Base-by-base conservation (phyloP, 257 asterid species). In the Rauvolfia tetraphylla region DNA sequence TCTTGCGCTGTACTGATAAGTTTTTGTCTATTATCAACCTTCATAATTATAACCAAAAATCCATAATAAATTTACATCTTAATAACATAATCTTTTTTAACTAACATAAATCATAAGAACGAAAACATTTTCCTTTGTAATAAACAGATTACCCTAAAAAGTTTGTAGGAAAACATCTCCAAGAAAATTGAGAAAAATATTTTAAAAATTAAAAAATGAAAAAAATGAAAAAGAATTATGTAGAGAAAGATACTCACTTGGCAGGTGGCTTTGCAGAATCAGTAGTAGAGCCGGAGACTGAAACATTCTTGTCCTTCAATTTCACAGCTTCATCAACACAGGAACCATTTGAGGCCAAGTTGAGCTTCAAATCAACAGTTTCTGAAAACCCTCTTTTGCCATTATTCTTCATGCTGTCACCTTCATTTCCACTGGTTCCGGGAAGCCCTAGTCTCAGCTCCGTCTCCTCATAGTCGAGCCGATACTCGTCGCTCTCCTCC, bases 371-470 rank as follows among this genome's bases (percentile, higher is more conserved):
- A 73, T 84, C 89, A 59, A 84, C 83, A 58, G 89, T 85, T 75
- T 85, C 81, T 5, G 83, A 79, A 56, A 85, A 88, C 3, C 80
- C 89, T 73, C 89, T 84, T 78, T 88, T 88, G 46, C 44, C 25
- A 63, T 59, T 72, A 17, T 75, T 74, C 41, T 41, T 77, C 34
- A 49, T 38, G 1, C 12, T 9, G 2, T 51, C 77, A 29, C 46
- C 72, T 0, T 15, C 67, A 33, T n/a, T 82, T n/a, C 79, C 78
- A 29, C 62, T 68, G 10, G 78, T 85, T 38, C 86, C 87, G 1
- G 91, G 89, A 74, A 87, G 57, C 27, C 91, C 91, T 13, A 88
- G 36, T 15, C 91, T 81, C 5, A 88, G 63, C 82, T 88, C 88
- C n/a, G 91, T 88, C 80, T 83, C 87, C 75, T 88, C 87, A 66